phyloP scores from a whole-genome alignment of 2,329 filamentous ascomycete species.

The Fusarium nygamai region DNA sequence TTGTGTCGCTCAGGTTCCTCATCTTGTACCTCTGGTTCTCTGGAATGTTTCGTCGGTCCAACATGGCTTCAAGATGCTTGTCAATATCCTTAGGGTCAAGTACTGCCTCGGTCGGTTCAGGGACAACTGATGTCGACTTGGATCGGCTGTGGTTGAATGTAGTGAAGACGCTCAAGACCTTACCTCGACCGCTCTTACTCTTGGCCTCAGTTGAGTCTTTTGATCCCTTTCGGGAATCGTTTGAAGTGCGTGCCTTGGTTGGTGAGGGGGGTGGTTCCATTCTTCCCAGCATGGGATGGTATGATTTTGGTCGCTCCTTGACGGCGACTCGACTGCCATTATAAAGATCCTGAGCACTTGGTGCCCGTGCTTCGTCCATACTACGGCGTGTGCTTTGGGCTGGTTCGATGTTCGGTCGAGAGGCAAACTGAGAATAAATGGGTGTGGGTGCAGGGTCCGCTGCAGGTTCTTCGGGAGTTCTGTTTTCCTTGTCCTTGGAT shows the following conservation, averaged over 20 bases:
- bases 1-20: constrained; percentile 85
- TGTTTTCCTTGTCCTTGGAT: constrained; percentile 83
- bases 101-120: constrained; percentile 57
- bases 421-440: constrained; percentile 80
- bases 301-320: constrained; percentile 63
- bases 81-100: constrained; percentile 66
- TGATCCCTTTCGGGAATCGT: constrained; percentile 40
- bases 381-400: constrained; percentile 35
- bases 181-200: constrained; percentile 54
- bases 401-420: constrained; percentile 39
- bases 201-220: constrained; percentile 43
- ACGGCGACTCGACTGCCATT: constrained; percentile 31
- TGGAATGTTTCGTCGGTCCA: constrained; percentile 92
- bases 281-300: constrained; percentile 49
- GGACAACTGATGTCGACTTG: constrained; percentile 47
- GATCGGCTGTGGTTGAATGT: constrained; percentile 51
- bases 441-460: constrained; percentile 62
- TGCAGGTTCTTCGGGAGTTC: constrained; percentile 60
- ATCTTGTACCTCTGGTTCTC: constrained; percentile 95
- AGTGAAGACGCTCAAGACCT: constrained; percentile 52
- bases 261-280: constrained; percentile 38
- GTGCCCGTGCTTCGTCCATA: constrained; percentile 39
- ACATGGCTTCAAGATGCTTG: constrained; percentile 67
- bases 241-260: constrained; percentile 34
- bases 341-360: constrained; percentile 32